These are phyloP conservation scores for Mimosa pudica DNA, from an alignment of 306 rosid species.

Conservation along the genomic window DNA sequence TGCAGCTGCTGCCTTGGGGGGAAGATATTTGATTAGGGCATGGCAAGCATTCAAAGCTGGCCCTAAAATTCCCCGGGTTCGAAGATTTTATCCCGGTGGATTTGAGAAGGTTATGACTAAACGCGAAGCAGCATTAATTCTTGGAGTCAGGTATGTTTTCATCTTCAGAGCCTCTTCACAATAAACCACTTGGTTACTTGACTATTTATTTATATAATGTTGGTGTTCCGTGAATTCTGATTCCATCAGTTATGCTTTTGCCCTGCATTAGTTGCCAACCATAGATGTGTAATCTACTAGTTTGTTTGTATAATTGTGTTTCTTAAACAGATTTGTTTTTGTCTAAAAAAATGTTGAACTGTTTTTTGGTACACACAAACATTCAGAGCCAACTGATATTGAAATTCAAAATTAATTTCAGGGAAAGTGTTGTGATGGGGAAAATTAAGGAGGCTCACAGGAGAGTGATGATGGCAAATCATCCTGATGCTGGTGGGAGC, in stretches of 20 bases:
- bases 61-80: constrained; percentile 13
- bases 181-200: not conserved
- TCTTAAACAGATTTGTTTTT: not conserved
- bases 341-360: not conserved
- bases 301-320: not conserved
- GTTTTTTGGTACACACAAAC: not conserved
- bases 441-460: constrained; percentile 43
- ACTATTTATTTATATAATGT: not conserved
- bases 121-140: constrained; percentile 43
- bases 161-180: not conserved
- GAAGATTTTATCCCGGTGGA: constrained; percentile 42
- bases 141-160: constrained; percentile 37
- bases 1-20: constrained; percentile 41
- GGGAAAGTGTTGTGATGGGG: constrained; percentile 31
- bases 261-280: not conserved
- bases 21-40: constrained; percentile 37
- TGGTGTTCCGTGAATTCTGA: not conserved
- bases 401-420: not conserved
- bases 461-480: constrained; percentile 48
- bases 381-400: not conserved
- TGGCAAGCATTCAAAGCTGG: constrained; percentile 38
- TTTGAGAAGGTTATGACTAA: constrained; percentile 40
- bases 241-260: not conserved
- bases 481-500: constrained; percentile 49
- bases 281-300: not conserved